Evolutionary conservation across 441 rosid species (phyloP), one percentile per base, ranked within the genome.

Genomic region (Corymbia calophylla): DNA sequence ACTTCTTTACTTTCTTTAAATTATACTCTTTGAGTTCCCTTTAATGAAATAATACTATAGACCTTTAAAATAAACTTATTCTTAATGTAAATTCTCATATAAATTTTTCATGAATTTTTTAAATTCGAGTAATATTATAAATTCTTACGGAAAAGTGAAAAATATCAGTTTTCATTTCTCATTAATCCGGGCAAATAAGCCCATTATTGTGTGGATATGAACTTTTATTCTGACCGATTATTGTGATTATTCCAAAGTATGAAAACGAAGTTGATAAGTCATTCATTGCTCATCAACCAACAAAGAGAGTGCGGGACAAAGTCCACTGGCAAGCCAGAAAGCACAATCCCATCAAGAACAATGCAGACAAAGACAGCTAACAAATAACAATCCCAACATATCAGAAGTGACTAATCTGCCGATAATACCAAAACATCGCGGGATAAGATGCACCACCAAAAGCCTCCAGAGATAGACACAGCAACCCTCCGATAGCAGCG

Each of bases 41-140:
- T 35, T 19, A 35, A 70, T 70, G 27, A 18, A 66, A 16, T 4
- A 31, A 66, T 31, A 31, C 21, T 31, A 39, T 10, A 35, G 16
- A 19, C 48, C 81, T 70, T 70, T 3, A 35, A 70, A 35, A 70
- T 48, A 12, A 70, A 70, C 23, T 70, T 19, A 18, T 15, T 31
- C 10, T 66, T 31, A 2, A 17, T 17, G 23, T 2, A 68, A 68
- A 68, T 68, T 68, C 13, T 32, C 77, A 8, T 32, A 7, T 1
- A 15, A 6, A n/a, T 18, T 5, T 32, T 5, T 9, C 4, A 1
- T 0, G 1, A 35, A 35, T 70, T 32, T 70, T 70, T 35, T 2
- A 70, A 32, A 70, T 18, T 18, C 27, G 0, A 70, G 35, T 9
- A 70, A 70, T 70, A 32, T 70, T 35, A 32, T 18, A 10, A 39